Conservation (phyloP, 441 rosid species). For the Pelargonium myrrhifolium region DNA sequence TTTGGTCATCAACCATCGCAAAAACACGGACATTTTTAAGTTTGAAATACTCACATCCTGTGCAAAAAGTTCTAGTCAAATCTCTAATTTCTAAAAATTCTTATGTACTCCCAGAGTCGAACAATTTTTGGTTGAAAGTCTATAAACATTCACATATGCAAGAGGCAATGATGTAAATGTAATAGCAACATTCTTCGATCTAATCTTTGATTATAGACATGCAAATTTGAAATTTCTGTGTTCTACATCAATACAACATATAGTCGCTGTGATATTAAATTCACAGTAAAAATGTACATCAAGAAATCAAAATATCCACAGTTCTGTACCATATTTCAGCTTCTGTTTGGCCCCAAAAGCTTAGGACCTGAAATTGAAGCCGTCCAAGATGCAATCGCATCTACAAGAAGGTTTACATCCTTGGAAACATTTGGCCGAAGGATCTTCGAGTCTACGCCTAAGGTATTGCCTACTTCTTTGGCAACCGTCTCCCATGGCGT, state of each 20-base stretch:
- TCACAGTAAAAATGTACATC: neutral
- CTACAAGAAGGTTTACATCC: slow-evolving; percentile 57
- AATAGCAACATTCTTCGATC: neutral
- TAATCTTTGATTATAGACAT: no score
- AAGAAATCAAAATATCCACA: neutral
- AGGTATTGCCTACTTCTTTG: slow-evolving; percentile 73
- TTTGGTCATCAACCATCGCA: no score
- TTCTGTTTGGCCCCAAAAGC: slow-evolving; percentile 31
- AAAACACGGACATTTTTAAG: no score
- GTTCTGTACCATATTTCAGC: neutral
- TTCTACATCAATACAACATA: neutral
- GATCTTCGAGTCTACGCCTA: slow-evolving; percentile 55
- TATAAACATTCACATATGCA: no score
- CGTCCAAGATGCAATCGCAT: slow-evolving; percentile 70
- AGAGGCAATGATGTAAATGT: no score
- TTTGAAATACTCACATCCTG: no score
- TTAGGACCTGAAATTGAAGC: slow-evolving; percentile 58
- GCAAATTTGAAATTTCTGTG: neutral
- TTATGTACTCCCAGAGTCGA: no score
- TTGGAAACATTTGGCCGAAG: slow-evolving; percentile 56
- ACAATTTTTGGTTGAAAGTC: no score
- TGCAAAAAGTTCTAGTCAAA: no score
- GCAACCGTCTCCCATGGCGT: slow-evolving; percentile 92
- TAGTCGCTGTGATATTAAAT: neutral
- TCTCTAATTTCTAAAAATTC: no score